Evolutionary conservation across 164 flowering plant genomes (phyloP), one percentile per base, ranked within the genome.

Genomic region (Echeveria elegans): DNA sequence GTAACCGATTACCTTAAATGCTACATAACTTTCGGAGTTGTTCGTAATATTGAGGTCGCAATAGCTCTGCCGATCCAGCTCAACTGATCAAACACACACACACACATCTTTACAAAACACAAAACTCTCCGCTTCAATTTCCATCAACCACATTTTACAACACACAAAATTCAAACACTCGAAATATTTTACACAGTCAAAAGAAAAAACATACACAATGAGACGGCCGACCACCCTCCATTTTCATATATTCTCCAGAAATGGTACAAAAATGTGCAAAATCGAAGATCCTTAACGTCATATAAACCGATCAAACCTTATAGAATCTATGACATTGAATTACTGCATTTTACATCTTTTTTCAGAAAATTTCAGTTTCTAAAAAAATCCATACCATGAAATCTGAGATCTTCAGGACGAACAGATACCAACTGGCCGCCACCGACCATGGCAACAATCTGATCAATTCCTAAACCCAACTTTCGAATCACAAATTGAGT

Each of bases 41-140:
- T 93, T 93, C 48, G 79, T 78, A 66, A 93, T 81, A 76, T 86
- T 93, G 41, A 93, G 86, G 82, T 93, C 96, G 74, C 97, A 89
- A 73, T 66, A 83, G 72, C 84, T 78, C 77, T 83, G 97, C 74
- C 85, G 85, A 59, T 87, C 66, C 26, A 63, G 84, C 86, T 88
- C 98, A 86, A 87, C 98, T 93, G 83, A 31, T 28, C 61, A 56
- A 31, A 37, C 18, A 8, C 45, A 15, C 12, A 63, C 18, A 63
- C 23, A 30, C 8, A 38, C n/a, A n/a, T n/a, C n/a, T 16, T 43
- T 43, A 16, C 47, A 43, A 43, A 19, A 32, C 21, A 34, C 65
- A 63, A n/a, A 8, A n/a, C n/a, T n/a, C n/a, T n/a, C n/a, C n/a
- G n/a, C n/a, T n/a, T 32, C 31, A 11, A 9, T 26, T 14, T 26